Conservation (phyloP, 805 yeast genomes). For the Kodamaea kaohsiungensis region DNA sequence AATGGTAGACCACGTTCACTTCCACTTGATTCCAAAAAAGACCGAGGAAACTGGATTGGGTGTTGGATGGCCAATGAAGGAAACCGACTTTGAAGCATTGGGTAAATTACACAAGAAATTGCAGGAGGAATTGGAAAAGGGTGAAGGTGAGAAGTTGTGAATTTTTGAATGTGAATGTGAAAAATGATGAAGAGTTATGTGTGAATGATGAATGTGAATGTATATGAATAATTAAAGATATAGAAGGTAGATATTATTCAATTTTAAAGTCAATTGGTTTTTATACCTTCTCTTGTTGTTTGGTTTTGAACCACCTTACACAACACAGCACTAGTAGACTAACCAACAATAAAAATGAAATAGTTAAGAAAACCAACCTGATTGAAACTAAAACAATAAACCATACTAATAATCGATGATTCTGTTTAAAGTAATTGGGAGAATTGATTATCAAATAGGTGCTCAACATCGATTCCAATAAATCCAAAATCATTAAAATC, state of each 20-base stretch:
- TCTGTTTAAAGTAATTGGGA: background rate
- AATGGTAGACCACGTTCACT: constrained; percentile 92
- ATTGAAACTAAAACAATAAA: background rate
- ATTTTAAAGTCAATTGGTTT: too few relatives aligned
- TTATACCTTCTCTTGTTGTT: background rate
- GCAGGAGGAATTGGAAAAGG: constrained; percentile 21
- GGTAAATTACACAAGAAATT: constrained; percentile 67
- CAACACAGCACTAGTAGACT: background rate
- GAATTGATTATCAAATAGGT: background rate
- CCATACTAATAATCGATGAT: background rate
- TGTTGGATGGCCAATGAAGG: constrained; percentile 94
- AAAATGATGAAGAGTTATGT: too few relatives aligned
- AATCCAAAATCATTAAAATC: background rate
- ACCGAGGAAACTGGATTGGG: constrained; percentile 71
- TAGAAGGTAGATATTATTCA: too few relatives aligned
- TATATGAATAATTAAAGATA: background rate
- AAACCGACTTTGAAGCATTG: constrained; percentile 72
- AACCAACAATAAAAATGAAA: background rate
- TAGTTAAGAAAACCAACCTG: background rate
- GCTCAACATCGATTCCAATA: background rate
- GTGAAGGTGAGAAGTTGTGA: background rate
- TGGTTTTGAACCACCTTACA: background rate
- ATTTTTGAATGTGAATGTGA: background rate
- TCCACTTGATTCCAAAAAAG: constrained; percentile 92
- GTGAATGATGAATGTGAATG: too few relatives aligned